Evolutionary conservation across 495 filamentous ascomycete species (phyloP), one percentile per base, ranked within the genome.

Genomic region (Glarea lozoyensis): DNA sequence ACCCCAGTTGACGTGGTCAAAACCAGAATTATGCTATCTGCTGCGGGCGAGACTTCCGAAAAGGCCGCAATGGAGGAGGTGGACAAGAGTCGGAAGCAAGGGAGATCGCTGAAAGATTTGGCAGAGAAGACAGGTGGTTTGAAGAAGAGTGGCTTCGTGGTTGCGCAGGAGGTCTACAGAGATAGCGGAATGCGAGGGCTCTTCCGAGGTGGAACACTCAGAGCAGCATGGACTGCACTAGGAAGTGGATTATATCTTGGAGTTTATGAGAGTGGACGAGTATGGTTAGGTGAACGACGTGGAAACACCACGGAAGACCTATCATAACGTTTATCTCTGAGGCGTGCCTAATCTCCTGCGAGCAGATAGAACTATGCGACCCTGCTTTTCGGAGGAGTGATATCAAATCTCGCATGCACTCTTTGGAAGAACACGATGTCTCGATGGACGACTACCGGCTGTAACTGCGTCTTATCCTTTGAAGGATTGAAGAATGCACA

Each of bases 1-100:
- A 90, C 85, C 21, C 87, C 87, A 0, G 73, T 86, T 39, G 87
- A 92, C 60, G 84, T 90, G 12, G 75, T 90, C 1, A 92, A 92
- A 66, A 92, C 87, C 41, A 62, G 82, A 40, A 76, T 92, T 46
- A 92, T 75, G 82, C 68, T 80, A 18, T 57, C 67, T 27, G 76
- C 72, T 15, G 67, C 59, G 1, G 33, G 40, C 16, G 53, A 36
- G 43, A 59, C 30, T 48, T 56, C 46, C 19, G 42, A 50, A 40
- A 18, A 29, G 31, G 43, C 40, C 22, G 44, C 52, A 16, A 54
- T 47, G 40, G 41, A 23, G 32, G 56, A 49, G 30, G 33, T 40
- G 5, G 53, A 62, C 19, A 49, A 40, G n/a, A 47, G 40, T 10
- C 46, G 41, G 25, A 46, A 40, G n/a, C 17, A 49, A 30, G 38